Percentiles rank a stretch among this genome's conserved stretches.
These are phyloP conservation scores for Globisporangium polare DNA, from an alignment of 352 stramenopile genomes.

Conservation along the genomic window DNA sequence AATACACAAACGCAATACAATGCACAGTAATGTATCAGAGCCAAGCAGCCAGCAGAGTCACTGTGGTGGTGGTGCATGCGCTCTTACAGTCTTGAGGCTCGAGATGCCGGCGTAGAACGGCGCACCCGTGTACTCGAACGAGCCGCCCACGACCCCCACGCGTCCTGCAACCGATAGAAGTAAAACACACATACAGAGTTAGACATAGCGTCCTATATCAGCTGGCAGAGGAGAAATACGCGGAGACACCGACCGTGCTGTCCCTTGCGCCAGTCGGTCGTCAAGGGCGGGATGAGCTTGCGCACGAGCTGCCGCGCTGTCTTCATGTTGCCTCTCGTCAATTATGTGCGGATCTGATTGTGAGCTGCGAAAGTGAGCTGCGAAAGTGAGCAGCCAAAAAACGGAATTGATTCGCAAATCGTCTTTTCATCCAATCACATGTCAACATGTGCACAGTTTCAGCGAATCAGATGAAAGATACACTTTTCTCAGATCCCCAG, in stretches of 20 bases:
- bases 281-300: slow-evolving; percentile 62
- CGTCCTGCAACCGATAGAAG: slow-evolving; percentile 62
- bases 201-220: background rate
- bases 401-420: background rate
- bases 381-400: no score
- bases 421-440: slow-evolving; percentile 1
- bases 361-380: no score
- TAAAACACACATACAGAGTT: no score
- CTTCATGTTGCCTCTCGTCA: background rate
- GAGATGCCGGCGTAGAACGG: slow-evolving; percentile 96
- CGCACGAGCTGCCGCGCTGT: slow-evolving; percentile 24
- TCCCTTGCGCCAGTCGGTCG: slow-evolving; percentile 62
- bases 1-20: background rate
- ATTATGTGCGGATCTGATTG: background rate
- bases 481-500: slow-evolving; percentile 9
- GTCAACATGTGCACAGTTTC: background rate
- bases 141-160: slow-evolving; percentile 95
- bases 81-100: slow-evolving; percentile 80
- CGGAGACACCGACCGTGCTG: slow-evolving; percentile 46
- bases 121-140: slow-evolving; percentile 95
- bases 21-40: background rate
- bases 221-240: background rate
- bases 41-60: background rate
- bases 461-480: slow-evolving; percentile 9
- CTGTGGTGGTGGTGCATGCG: background rate